Evolutionary conservation across 169 alveolate genomes (phyloP).

Genomic region (Plasmodium berghei): DNA sequence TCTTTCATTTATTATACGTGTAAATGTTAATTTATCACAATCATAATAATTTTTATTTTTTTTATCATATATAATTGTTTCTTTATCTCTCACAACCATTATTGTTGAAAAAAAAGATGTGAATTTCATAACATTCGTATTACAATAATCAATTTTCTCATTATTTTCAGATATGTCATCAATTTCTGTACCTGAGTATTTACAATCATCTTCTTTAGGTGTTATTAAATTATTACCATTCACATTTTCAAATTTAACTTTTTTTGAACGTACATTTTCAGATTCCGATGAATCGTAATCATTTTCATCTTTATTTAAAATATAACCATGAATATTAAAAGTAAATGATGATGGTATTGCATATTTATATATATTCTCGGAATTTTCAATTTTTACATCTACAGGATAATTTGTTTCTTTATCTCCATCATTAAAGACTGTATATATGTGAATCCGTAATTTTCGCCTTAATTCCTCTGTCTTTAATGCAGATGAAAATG

Average conservation of each 20-base stretch:
- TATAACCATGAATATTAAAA: slow-evolving; percentile 74
- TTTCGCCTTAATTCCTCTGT: slow-evolving; percentile 61
- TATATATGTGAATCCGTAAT: slow-evolving; percentile 56
- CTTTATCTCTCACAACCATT: slow-evolving; percentile 68
- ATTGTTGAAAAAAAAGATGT: slow-evolving; percentile 75
- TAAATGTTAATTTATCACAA: slow-evolving; percentile 73
- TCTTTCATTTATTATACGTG: slow-evolving; percentile 61
- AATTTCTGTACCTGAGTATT: slow-evolving; percentile 47
- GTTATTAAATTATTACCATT: neutral
- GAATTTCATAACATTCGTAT: slow-evolving; percentile 70
- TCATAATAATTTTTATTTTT: slow-evolving; percentile 70
- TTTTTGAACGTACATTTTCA: slow-evolving; percentile 3
- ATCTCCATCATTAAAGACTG: slow-evolving; percentile 70
- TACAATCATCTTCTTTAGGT: slow-evolving; percentile 32
- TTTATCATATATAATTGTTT: slow-evolving; percentile 75
- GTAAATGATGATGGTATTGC: slow-evolving; percentile 66
- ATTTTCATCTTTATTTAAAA: slow-evolving; percentile 62
- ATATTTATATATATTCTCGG: slow-evolving; percentile 34
- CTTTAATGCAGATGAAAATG: slow-evolving; percentile 57
- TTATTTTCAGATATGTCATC: slow-evolving; percentile 32
- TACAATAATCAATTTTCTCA: slow-evolving; percentile 62
- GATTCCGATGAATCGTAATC: slow-evolving; percentile 32
- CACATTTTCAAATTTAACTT: neutral
- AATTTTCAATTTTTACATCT: slow-evolving; percentile 48
- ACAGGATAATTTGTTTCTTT: slow-evolving; percentile 63